Percentiles rank a stretch among this genome's conserved stretches.
phyloP scores from a whole-genome alignment of 345 rosid species.

The Euphorbia peplus region DNA sequence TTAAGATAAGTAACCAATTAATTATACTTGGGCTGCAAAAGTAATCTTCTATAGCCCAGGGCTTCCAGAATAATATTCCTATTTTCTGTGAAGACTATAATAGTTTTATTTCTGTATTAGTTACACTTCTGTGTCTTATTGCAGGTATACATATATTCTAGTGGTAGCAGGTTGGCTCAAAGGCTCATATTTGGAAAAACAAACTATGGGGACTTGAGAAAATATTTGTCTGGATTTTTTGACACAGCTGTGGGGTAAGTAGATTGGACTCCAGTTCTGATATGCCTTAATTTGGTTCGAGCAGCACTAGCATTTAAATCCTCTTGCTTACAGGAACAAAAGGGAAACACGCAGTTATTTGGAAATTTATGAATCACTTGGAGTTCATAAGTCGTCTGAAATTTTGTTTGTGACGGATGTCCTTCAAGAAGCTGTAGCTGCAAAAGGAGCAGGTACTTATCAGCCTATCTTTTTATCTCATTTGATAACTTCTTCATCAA shows the following conservation, averaged over 20 bases:
- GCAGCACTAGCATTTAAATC: neutral
- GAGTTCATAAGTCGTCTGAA: constrained; percentile 83
- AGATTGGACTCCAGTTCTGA: neutral
- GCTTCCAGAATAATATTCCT: neutral
- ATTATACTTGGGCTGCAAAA: neutral
- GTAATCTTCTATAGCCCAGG: neutral
- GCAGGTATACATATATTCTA: constrained; percentile 93
- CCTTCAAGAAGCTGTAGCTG: constrained; percentile 85
- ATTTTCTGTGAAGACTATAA: neutral
- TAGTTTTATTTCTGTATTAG: constrained; percentile 6
- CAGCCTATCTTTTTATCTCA: neutral
- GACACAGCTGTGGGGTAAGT: constrained; percentile 80
- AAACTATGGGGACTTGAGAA: constrained; percentile 74
- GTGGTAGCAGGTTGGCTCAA: constrained; percentile 94
- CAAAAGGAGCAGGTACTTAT: constrained; percentile 69
- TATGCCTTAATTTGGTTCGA: neutral
- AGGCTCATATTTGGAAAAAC: constrained; percentile 88
- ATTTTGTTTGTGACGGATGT: constrained; percentile 78
- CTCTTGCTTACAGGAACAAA: constrained; percentile 60
- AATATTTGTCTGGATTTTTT: constrained; percentile 76
- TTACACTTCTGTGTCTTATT: constrained; percentile 6
- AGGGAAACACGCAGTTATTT: constrained; percentile 67
- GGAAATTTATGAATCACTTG: constrained; percentile 67
- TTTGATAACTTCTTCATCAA: neutral
- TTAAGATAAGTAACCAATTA: neutral